Evolutionary conservation across 108 stramenopile genomes (phyloP).

Genomic region (Fragilaria crotonensis): DNA sequence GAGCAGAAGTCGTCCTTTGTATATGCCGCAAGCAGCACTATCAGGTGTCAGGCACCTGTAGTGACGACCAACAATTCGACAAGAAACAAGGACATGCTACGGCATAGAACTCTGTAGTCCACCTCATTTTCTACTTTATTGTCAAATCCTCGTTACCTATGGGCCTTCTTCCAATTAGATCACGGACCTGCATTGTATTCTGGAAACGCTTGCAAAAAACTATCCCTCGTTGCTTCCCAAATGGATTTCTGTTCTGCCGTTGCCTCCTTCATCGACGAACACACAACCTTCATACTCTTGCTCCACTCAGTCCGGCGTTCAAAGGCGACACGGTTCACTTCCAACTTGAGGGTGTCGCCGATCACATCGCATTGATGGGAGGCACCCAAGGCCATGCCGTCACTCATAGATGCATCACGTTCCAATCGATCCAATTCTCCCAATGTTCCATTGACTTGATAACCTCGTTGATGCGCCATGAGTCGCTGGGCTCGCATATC

Average conservation of each 20-base stretch:
- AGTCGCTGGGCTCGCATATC: conserved; percentile 56
- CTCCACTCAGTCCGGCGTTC: conserved; percentile 63
- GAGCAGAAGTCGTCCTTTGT: too few relatives aligned
- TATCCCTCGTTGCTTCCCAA: conserved; percentile 57
- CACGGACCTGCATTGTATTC: too few relatives aligned
- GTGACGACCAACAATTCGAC: too few relatives aligned
- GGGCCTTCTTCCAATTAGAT: too few relatives aligned
- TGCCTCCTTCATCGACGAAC: conserved; percentile 64
- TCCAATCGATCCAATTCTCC: conserved; percentile 48
- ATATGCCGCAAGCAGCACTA: too few relatives aligned
- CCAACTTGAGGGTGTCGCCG: conserved; percentile 51
- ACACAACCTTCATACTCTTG: conserved; percentile 61
- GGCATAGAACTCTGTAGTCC: too few relatives aligned
- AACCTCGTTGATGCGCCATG: conserved; percentile 51
- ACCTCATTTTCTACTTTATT: too few relatives aligned
- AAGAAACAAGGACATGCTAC: too few relatives aligned
- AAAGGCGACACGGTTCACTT: conserved; percentile 61
- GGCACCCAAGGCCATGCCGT: conserved; percentile 49
- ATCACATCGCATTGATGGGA: conserved; percentile 68
- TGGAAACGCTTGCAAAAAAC: conserved; percentile 24
- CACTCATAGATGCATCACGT: conserved; percentile 49
- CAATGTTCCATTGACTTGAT: conserved; percentile 5
- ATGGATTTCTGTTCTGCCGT: conserved; percentile 57
- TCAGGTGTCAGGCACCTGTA: too few relatives aligned
- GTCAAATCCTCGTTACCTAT: too few relatives aligned